These are phyloP conservation scores for Lycium ferocissimum DNA, from an alignment of 257 asterid genomes.

Conservation along the genomic window DNA sequence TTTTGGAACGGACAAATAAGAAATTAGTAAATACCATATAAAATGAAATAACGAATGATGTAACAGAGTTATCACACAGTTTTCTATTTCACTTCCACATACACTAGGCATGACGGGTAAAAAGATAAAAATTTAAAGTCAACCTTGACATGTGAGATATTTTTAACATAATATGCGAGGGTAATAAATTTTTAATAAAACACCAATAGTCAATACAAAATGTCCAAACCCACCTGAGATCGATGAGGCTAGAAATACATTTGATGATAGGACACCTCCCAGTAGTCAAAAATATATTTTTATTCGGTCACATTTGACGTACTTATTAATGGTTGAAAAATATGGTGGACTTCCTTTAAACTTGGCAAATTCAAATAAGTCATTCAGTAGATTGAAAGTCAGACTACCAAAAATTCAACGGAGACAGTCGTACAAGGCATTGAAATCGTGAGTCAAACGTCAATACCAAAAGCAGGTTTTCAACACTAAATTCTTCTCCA, in stretches of 20 bases:
- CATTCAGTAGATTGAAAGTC: slow-evolving; percentile 20
- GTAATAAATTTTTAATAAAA: not conserved
- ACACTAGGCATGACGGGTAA: not conserved
- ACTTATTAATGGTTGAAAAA: slow-evolving; percentile 7
- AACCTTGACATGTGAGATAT: not conserved
- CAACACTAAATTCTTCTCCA: not conserved
- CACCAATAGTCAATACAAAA: not conserved
- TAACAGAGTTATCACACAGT: not conserved
- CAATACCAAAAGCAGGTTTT: not conserved
- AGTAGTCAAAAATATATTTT: slow-evolving; percentile 32
- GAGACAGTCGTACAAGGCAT: slow-evolving; percentile 21
- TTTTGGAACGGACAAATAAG: too few species aligned
- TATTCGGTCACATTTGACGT: slow-evolving; percentile 7
- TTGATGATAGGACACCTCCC: slow-evolving; percentile 25
- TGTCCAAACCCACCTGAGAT: not conserved
- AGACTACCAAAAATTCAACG: not conserved
- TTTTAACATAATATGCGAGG: not conserved
- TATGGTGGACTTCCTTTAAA: not conserved
- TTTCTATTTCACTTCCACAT: not conserved
- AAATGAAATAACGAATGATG: not conserved
- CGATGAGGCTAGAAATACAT: too few species aligned
- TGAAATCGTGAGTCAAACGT: not conserved
- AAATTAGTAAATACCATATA: too few species aligned
- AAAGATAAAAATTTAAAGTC: not conserved
- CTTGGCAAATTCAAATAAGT: slow-evolving; percentile 24